Evolutionary conservation across 352 stramenopile genomes (phyloP).

Genomic region (Globisporangium takayamanum): DNA sequence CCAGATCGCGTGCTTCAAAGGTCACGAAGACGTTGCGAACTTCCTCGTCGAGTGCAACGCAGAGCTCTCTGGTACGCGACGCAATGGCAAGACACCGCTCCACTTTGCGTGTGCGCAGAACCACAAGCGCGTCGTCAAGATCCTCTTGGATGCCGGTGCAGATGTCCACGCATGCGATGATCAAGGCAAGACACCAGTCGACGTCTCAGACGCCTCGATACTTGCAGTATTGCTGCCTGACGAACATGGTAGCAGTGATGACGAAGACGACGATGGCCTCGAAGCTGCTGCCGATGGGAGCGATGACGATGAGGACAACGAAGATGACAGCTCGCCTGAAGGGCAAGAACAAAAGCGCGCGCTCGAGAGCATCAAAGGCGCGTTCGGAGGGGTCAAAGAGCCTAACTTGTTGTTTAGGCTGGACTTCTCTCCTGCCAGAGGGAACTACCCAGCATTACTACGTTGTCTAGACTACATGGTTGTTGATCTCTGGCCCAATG

Average conservation of each 20-base stretch:
- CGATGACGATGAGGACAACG: constrained; percentile 21
- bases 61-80: constrained; percentile 46
- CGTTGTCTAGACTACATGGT: too few relatives aligned
- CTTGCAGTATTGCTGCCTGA: constrained; percentile 42
- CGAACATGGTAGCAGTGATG: constrained; percentile 23
- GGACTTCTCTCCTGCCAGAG: too few relatives aligned
- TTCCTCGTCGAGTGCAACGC: constrained; percentile 84
- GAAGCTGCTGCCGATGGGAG: constrained; percentile 19
- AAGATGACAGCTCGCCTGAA: constrained; percentile 29
- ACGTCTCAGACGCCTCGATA: constrained; percentile 46
- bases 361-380: constrained; percentile 26
- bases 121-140: constrained; percentile 50
- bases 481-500: too few relatives aligned
- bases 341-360: constrained; percentile 2
- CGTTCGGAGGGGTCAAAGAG: too few relatives aligned
- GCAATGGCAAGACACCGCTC: constrained; percentile 70
- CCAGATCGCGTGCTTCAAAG: constrained; percentile 73
- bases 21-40: constrained; percentile 57
- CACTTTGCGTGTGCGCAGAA: constrained; percentile 65
- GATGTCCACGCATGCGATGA: constrained; percentile 58
- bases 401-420: too few relatives aligned
- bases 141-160: constrained; percentile 61
- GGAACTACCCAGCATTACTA: too few relatives aligned
- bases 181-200: constrained; percentile 50
- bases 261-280: constrained; percentile 20